phyloP scores from a whole-genome alignment of 148 eudicot genomes.

The Arbutus unedo region DNA sequence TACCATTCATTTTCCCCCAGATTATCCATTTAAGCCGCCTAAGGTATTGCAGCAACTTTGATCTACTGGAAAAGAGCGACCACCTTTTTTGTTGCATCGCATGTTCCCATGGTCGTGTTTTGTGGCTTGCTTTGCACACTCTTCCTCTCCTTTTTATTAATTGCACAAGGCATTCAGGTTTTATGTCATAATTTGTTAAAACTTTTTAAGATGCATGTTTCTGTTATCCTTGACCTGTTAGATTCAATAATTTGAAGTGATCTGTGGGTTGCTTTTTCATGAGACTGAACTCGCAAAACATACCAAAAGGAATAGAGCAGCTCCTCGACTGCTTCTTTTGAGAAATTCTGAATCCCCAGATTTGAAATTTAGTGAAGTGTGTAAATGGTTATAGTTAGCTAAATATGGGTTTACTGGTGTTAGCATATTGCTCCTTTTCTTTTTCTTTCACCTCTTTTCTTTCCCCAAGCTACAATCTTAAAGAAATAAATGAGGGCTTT shows the following conservation, averaged over 20 bases:
- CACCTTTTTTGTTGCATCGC: not conserved
- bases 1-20: constrained; percentile 61
- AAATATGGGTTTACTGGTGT: not conserved
- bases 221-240: not conserved
- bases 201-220: not conserved
- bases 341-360: not conserved
- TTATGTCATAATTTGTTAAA: not conserved
- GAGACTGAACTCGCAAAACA: not conserved
- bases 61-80: not conserved
- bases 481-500: not conserved
- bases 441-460: not conserved
- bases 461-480: not conserved
- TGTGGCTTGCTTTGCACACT: not conserved
- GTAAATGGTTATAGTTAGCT: not conserved
- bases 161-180: not conserved
- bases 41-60: constrained; percentile 32
- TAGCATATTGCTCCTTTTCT: not conserved
- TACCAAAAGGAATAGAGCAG: not conserved
- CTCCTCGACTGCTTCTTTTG: not conserved
- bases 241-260: not conserved
- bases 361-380: not conserved
- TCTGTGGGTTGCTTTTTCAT: not conserved
- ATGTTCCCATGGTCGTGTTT: not conserved
- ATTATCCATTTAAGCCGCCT: constrained; percentile 71
- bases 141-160: not conserved